Evolutionary conservation across 192 early-diverging fungal genomes (phyloP).

Genomic region (Coemansia sp.): DNA sequence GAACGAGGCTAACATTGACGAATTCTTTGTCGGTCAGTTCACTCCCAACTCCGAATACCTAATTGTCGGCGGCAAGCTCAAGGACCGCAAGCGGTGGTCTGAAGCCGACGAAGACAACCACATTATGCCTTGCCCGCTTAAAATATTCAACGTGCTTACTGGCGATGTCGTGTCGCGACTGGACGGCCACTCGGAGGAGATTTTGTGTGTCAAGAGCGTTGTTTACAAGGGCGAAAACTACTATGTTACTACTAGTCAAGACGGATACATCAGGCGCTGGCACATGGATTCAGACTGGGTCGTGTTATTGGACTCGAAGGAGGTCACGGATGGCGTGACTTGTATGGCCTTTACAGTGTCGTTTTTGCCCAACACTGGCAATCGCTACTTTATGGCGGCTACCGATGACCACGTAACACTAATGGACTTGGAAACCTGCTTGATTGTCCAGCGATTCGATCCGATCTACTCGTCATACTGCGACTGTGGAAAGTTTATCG

Average conservation of each 20-base stretch:
- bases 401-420: constrained; percentile 84
- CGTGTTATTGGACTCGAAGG: constrained; percentile 62
- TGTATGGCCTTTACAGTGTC: constrained; percentile 97
- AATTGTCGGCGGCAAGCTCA: constrained; percentile 85
- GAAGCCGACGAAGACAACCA: constrained; percentile 91
- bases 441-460: constrained; percentile 60
- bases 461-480: constrained; percentile 90
- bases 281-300: constrained; percentile 80
- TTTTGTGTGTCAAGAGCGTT: constrained; percentile 78
- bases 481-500: constrained; percentile 90
- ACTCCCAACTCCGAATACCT: constrained; percentile 65
- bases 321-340: constrained; percentile 79
- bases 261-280: constrained; percentile 93
- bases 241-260: constrained; percentile 87
- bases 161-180: constrained; percentile 80
- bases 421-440: constrained; percentile 84
- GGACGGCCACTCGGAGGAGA: constrained; percentile 86
- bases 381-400: constrained; percentile 89
- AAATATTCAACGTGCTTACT: constrained; percentile 82
- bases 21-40: constrained; percentile 86
- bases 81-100: constrained; percentile 86
- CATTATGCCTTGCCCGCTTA: constrained; percentile 90
- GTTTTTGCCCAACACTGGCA: constrained; percentile 91
- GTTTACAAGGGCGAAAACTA: constrained; percentile 80
- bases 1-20: constrained; percentile 82